Evolutionary conservation across 345 rosid genomes (phyloP), one percentile per base, ranked within the genome.

Genomic region (Kernera saxatilis): DNA sequence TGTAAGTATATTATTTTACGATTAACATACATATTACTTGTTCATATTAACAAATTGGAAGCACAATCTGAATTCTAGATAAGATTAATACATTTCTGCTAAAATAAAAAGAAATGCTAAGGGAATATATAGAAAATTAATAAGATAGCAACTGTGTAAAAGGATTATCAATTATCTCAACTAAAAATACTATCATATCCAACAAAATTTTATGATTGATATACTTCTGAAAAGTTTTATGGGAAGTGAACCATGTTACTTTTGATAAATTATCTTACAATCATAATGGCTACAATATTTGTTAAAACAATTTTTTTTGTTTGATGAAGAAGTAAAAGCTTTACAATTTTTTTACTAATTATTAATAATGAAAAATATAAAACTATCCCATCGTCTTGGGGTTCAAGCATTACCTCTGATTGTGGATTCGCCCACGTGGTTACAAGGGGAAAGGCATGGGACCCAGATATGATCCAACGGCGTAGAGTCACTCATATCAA

Each of bases 361-460:
- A 18, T 11, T 3, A 22, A 13, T 40, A 5, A 21, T 5, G 4
- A 29, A 25, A 27, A 39, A 40, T n/a, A 39, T 0, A 55, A 60
- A 26, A 5, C 41, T 3, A 14, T 22, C 19, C 30, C 12, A 5
- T 19, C 13, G 43, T n/a, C 5, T 19, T 64, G 77, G 50, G 49
- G 59, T 9, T 9, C 71, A 73, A 46, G 60, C 15, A 65, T 55
- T 25, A 15, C 3, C 3, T 41, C 13, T 13, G 52, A 15, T 46
- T 5, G 35, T 22, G 19, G 77, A 73, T 18, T 66, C 43, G 72
- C 7, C 60, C 67, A 66, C 70, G 76, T 41, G 35, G 43, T 15
- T 2, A 18, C 5, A n/a, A 49, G 3, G 2, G 1, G 5, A 40
- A 23, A 55, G 3, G 8, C 9, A 2, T 32, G 56, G 48, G 39